Evolutionary conservation across 192 early-diverging fungal genomes (phyloP).

Genomic region (Linnemannia elongata): DNA sequence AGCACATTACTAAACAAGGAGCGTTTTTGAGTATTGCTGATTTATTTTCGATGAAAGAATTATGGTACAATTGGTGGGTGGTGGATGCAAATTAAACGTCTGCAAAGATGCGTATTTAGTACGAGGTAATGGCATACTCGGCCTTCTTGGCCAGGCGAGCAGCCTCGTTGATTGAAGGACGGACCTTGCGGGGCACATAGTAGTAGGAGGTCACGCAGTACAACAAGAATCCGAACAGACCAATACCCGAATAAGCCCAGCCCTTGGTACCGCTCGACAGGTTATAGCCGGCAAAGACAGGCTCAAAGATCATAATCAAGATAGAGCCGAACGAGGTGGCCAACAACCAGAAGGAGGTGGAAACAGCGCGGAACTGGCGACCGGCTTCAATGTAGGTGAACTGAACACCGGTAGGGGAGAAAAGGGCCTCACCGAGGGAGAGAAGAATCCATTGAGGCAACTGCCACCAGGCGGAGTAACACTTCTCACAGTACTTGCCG

Average conservation of each 20-base stretch:
- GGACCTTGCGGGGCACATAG: slow-evolving; percentile 45
- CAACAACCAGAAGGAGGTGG: slow-evolving; percentile 71
- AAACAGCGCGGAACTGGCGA: slow-evolving; percentile 68
- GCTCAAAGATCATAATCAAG: slow-evolving; percentile 46
- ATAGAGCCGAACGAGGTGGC: slow-evolving; percentile 60
- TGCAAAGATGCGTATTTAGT: slow-evolving; percentile 8
- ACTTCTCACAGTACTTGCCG: slow-evolving; percentile 43
- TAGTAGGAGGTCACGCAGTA: slow-evolving; percentile 40
- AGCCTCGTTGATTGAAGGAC: slow-evolving; percentile 53
- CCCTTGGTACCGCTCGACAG: slow-evolving; percentile 27
- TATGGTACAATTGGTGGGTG: no score
- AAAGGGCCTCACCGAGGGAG: slow-evolving; percentile 68
- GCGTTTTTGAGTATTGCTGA: no score
- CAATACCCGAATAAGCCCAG: slow-evolving; percentile 51
- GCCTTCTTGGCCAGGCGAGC: slow-evolving; percentile 46
- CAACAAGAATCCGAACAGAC: slow-evolving; percentile 51
- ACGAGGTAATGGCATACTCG: slow-evolving; percentile 33
- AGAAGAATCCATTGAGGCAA: slow-evolving; percentile 68
- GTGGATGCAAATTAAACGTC: no score
- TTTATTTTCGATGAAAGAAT: no score
- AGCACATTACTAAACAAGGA: no score
- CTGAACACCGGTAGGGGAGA: slow-evolving; percentile 74
- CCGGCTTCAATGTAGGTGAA: slow-evolving; percentile 77
- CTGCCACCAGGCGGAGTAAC: slow-evolving; percentile 56
- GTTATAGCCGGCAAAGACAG: slow-evolving; percentile 16